These are phyloP conservation scores for Gloeophyllum trabeum DNA, from an alignment of 768 basidiomycete species.

Conservation along the genomic window DNA sequence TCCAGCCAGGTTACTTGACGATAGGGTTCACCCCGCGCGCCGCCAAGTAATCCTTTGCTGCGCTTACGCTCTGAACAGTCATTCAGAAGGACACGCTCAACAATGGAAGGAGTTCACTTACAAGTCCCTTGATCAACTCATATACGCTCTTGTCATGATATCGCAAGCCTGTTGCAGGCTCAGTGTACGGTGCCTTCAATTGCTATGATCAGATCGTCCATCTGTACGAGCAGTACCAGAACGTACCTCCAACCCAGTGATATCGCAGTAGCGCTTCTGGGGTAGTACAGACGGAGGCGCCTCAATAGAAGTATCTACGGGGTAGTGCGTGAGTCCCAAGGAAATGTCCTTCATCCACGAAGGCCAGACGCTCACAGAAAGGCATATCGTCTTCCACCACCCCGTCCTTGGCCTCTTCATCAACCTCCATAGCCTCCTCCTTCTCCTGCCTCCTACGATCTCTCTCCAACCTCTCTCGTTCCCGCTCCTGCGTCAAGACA, in stretches of 20 bases:
- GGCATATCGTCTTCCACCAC: conserved; percentile 49
- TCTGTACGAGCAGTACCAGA: conserved; percentile 2
- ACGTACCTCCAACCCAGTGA: conserved; percentile 70
- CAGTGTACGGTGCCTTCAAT: conserved; percentile 67
- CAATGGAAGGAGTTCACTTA: conserved; percentile 18
- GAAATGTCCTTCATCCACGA: background rate
- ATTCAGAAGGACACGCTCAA: background rate
- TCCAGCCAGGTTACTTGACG: no score
- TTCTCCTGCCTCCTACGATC: conserved; percentile 43
- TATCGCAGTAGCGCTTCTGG: conserved; percentile 72
- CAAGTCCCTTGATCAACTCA: conserved; percentile 67
- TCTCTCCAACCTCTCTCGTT: conserved; percentile 59
- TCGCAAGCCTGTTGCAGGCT: conserved; percentile 68
- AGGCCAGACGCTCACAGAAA: conserved; percentile 41
- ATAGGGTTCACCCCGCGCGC: conserved; percentile 32
- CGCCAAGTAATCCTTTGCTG: conserved; percentile 68
- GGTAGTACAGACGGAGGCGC: conserved; percentile 77
- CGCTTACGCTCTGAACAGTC: conserved; percentile 43
- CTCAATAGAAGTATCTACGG: conserved; percentile 66
- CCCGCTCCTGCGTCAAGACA: conserved; percentile 68
- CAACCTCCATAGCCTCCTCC: conserved; percentile 49
- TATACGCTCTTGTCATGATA: conserved; percentile 87
- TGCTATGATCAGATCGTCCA: background rate
- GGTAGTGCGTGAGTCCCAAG: background rate
- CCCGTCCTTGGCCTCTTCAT: conserved; percentile 22